Evolutionary conservation across 176 grass and related monocot species (phyloP).

Genomic region (Paspalum vaginatum): DNA sequence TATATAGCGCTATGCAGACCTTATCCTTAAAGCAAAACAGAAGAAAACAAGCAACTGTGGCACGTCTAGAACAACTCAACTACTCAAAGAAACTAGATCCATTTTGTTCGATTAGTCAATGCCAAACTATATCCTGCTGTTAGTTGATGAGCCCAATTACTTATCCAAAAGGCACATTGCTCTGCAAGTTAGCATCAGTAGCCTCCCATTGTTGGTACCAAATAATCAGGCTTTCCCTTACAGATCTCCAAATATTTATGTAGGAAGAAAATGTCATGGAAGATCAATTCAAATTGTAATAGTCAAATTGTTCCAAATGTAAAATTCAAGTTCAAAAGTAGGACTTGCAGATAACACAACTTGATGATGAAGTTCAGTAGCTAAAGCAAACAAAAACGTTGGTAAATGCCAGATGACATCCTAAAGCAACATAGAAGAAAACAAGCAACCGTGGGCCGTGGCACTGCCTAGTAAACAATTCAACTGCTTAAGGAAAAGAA

Average conservation of each 20-base stretch:
- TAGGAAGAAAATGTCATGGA: not conserved
- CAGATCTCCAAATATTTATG: not conserved
- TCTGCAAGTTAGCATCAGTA: slow-evolving; percentile 14
- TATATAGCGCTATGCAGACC: not conserved
- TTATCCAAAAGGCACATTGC: slow-evolving; percentile 12
- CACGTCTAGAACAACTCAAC: slow-evolving; percentile 29
- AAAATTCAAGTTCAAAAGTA: not conserved
- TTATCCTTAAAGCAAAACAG: not conserved
- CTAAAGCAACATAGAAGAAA: slow-evolving; percentile 4
- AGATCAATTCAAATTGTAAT: not conserved
- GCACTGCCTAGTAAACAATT: slow-evolving; percentile 18
- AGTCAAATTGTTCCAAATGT: not conserved
- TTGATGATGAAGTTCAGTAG: not conserved
- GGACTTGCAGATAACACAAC: not conserved
- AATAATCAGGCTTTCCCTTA: slow-evolving; percentile 24
- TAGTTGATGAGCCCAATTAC: slow-evolving; percentile 1
- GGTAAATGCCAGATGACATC: not conserved
- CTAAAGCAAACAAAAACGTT: not conserved
- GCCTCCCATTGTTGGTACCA: slow-evolving; percentile 28
- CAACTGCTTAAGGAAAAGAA: slow-evolving; percentile 22
- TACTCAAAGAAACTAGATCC: not conserved
- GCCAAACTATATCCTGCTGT: not conserved
- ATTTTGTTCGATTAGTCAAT: not conserved
- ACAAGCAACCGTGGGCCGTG: slow-evolving; percentile 4
- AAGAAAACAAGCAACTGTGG: slow-evolving; percentile 19